Evolutionary conservation across 192 early-diverging fungal genomes (phyloP), one percentile per base, ranked within the genome.

Genomic region (Obelidium mucronatum): DNA sequence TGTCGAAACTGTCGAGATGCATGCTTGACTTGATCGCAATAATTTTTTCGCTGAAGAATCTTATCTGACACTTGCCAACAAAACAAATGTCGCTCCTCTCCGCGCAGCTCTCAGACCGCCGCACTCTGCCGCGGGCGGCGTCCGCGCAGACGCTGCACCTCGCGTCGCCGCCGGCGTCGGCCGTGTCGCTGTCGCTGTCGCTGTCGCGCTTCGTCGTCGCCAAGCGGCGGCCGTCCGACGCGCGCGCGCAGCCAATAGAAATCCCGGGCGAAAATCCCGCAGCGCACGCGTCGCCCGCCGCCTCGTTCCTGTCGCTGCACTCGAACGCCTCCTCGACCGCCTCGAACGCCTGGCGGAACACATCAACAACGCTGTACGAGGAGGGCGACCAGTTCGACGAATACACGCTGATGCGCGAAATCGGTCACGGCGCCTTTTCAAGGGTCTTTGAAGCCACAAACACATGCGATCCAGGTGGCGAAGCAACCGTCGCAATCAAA

Each of bases 401-500:
- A 39, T 95, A 87, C 63, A 77, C 88, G 3, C 79, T 95, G 35
- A 88, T 87, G 51, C 82, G 82, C 36, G 76, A 91, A 13, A 87
- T 95, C 72, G 94, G 93, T 6, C 82, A 85, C 33, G 94, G 94
- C 30, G 91, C 92, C 40, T 95, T 93, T 68, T 91, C 90, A 6
- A 74, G 86, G 33, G 94, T 95, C 22, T 89, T 89, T 60, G 88
- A 92, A 73, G 94, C 87, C 26, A 78, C 53, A 60, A 76, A 73
- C 55, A 82, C 84, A 6, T 80, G 76, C 42, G 78, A 84, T 58
- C 55, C 71, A 5, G n/a, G n/a, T n/a, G 5, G 35, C 19, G 30
- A 11, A 22, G 17, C 31, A 3, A 19, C 69, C 35, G 85, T 91
- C 2, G 94, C 92, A 2, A 80, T 93, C 79, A 95, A 95, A 79